phyloP scores from a whole-genome alignment of 169 alveolate genomes.

The Eimeria necatrix region DNA sequence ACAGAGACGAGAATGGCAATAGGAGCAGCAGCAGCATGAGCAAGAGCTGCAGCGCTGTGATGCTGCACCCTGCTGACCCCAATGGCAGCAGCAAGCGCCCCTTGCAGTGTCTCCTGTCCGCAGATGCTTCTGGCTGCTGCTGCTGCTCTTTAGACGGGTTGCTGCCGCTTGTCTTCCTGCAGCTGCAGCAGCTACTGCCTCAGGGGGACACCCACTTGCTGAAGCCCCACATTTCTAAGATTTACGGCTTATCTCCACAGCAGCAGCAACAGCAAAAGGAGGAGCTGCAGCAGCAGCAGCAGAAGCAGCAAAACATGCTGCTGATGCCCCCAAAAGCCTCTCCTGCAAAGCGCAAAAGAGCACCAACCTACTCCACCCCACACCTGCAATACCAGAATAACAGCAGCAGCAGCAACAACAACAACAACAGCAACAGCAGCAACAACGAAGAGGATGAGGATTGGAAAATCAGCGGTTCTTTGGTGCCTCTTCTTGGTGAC shows the following conservation, averaged over 20 bases:
- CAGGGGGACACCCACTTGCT: background rate
- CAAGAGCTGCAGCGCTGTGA: background rate
- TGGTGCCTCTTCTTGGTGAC: background rate
- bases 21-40: slow-evolving; percentile 2
- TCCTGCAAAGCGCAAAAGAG: slow-evolving; percentile 17
- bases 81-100: background rate
- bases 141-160: slow-evolving; percentile 11
- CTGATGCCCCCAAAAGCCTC: background rate
- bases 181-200: slow-evolving; percentile 41
- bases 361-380: background rate
- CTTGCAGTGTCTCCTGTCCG: slow-evolving; percentile 18
- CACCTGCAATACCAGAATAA: background rate
- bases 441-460: background rate
- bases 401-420: slow-evolving; percentile 22
- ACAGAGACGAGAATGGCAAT: background rate
- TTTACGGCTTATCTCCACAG: background rate
- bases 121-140: slow-evolving; percentile 46
- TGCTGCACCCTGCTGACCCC: background rate
- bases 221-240: background rate
- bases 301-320: background rate
- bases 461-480: background rate
- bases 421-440: slow-evolving; percentile 49
- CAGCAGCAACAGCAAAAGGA: slow-evolving; percentile 3
- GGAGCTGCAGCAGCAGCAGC: background rate
- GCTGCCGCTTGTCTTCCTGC: slow-evolving; percentile 32